Evolutionary conservation across 2,329 filamentous ascomycete genomes (phyloP).

Genomic region (Chaetothyriales sp.): DNA sequence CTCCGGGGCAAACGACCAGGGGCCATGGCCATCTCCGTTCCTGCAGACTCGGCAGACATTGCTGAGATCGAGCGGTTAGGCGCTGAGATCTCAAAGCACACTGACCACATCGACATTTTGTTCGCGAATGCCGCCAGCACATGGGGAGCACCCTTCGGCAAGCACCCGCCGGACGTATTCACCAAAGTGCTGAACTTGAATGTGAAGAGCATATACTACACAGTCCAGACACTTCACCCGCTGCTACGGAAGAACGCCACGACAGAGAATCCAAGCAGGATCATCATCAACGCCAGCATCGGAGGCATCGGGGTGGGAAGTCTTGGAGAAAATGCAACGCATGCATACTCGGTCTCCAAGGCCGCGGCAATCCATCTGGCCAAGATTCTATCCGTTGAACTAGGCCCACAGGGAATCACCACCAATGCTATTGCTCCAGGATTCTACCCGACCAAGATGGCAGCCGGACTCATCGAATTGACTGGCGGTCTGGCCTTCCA

Average conservation of each 20-base stretch:
- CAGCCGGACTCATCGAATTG: constrained; percentile 55
- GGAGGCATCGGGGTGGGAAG: constrained; percentile 64
- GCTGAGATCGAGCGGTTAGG: constrained; percentile 61
- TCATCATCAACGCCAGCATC: constrained; percentile 71
- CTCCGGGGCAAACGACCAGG: constrained; percentile 59
- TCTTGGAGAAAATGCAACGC: constrained; percentile 58
- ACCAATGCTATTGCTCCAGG: constrained; percentile 57
- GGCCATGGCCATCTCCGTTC: constrained; percentile 58
- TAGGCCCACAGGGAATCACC: constrained; percentile 68
- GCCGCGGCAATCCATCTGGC: constrained; percentile 74
- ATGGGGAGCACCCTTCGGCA: constrained; percentile 75
- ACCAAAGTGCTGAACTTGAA: constrained; percentile 81
- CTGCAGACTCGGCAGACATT: constrained; percentile 62
- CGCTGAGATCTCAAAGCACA: constrained; percentile 55
- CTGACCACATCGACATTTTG: constrained; percentile 70
- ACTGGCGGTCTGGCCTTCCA: constrained; percentile 46
- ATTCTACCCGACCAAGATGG: constrained; percentile 59
- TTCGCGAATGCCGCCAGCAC: constrained; percentile 87
- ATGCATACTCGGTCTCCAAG: constrained; percentile 74
- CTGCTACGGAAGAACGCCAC: constrained; percentile 45
- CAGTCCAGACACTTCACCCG: constrained; percentile 62
- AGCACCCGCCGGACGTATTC: constrained; percentile 65
- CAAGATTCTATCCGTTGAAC: constrained; percentile 66
- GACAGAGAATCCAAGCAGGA: constrained; percentile 54
- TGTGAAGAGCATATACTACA: constrained; percentile 80